Evolutionary conservation across 306 rosid genomes (phyloP).

Genomic region (Malus fusca): DNA sequence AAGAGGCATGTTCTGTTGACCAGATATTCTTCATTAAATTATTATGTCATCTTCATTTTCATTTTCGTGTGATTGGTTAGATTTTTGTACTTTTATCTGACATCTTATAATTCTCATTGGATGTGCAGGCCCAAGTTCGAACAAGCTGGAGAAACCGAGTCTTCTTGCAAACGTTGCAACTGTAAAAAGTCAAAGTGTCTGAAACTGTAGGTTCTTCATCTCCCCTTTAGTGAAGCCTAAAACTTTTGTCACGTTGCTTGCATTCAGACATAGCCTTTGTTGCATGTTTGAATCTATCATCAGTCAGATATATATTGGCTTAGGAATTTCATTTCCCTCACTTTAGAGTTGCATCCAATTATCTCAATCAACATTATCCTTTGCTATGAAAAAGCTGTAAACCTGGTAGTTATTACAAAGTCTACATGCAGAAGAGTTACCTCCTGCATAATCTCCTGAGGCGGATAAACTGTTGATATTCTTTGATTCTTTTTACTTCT

Average conservation of each 20-base stretch:
- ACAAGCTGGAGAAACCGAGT: conserved; percentile 46
- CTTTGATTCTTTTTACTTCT: neutral
- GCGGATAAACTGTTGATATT: neutral
- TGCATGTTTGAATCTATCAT: neutral
- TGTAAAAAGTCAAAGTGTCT: conserved; percentile 92
- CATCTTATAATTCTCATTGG: conserved; percentile 21
- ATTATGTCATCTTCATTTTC: neutral
- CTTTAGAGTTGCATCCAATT: neutral
- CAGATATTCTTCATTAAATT: conserved; percentile 4
- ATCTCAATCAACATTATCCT: neutral
- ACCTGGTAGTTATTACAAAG: neutral
- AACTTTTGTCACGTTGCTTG: neutral
- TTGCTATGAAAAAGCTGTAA: neutral
- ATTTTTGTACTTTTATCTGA: conserved; percentile 15
- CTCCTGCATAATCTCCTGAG: neutral
- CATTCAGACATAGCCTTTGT: neutral
- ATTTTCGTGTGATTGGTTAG: neutral
- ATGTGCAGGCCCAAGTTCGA: conserved; percentile 68
- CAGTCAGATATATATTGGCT: neutral
- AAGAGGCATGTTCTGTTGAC: conserved; percentile 47
- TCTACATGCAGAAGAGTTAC: neutral
- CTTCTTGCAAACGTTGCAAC: conserved; percentile 81
- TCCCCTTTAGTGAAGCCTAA: conserved; percentile 5
- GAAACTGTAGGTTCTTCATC: conserved; percentile 65
- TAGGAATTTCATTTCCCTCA: neutral